Evolutionary conservation across 2,329 filamentous ascomycete genomes (phyloP).

Genomic region (Cladosporium sp.): DNA sequence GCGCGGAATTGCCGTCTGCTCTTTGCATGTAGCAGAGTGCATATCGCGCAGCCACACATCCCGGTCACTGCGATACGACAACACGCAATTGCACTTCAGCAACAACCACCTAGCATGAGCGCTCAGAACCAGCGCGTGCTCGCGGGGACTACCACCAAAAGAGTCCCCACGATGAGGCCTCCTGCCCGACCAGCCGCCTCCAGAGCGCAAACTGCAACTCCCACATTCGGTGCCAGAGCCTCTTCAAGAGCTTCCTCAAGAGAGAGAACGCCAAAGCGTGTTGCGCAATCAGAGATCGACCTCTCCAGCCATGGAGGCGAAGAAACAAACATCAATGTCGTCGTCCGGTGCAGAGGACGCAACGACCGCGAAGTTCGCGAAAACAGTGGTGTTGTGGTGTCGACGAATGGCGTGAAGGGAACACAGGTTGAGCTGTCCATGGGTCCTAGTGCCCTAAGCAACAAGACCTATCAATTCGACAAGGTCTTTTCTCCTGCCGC

Average conservation of each 20-base stretch:
- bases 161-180: slow-evolving; percentile 50
- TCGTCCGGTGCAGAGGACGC: slow-evolving; percentile 89
- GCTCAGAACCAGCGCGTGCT: slow-evolving; percentile 15
- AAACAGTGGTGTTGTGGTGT: slow-evolving; percentile 90
- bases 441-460: slow-evolving; percentile 87
- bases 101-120: slow-evolving; percentile 12
- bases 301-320: slow-evolving; percentile 62
- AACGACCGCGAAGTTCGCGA: slow-evolving; percentile 91
- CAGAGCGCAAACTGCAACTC: slow-evolving; percentile 51
- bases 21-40: neutral
- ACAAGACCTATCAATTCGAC: slow-evolving; percentile 96
- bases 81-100: neutral
- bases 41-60: slow-evolving; percentile 8
- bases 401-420: slow-evolving; percentile 83
- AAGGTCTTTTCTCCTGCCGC: slow-evolving; percentile 95
- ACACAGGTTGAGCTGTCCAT: slow-evolving; percentile 83
- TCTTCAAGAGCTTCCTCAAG: slow-evolving; percentile 68
- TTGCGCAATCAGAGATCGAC: slow-evolving; percentile 77
- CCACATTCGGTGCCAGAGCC: slow-evolving; percentile 51
- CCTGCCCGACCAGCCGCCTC: slow-evolving; percentile 45
- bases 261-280: slow-evolving; percentile 69
- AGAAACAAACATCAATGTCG: slow-evolving; percentile 97
- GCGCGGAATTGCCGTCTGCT: neutral
- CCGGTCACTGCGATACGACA: neutral
- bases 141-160: slow-evolving; percentile 20